Conservation (phyloP, 345 rosid genomes). For the Leavenworthia alabamica region DNA sequence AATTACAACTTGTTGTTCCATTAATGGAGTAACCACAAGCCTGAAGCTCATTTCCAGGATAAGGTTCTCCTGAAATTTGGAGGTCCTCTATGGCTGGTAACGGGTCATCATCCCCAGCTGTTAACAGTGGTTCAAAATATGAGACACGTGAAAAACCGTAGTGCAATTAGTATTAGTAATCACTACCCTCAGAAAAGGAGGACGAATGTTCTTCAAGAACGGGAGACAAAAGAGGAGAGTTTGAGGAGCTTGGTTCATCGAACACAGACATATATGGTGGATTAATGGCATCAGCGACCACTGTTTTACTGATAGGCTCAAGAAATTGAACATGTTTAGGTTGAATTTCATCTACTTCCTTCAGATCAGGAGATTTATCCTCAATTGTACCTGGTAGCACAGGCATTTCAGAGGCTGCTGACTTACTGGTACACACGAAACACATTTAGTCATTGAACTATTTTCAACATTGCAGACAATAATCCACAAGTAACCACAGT, state of each 20-base stretch:
- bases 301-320: conserved; percentile 57
- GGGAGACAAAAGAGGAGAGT: conserved; percentile 63
- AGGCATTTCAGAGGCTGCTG: conserved; percentile 5
- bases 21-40: conserved; percentile 86
- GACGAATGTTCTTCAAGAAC: conserved; percentile 87
- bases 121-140: conserved; percentile 21
- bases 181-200: conserved; percentile 78
- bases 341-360: conserved; percentile 10
- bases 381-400: conserved; percentile 5
- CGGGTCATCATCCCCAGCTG: conserved; percentile 83
- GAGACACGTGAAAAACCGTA: conserved; percentile 9
- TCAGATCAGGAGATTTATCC: conserved; percentile 13
- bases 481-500: conserved; percentile 9
- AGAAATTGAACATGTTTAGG: conserved; percentile 65
- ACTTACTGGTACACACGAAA: conserved; percentile 18
- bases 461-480: not conserved
- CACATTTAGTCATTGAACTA: not conserved
- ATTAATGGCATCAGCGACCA: conserved; percentile 57
- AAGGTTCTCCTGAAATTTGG: conserved; percentile 89
- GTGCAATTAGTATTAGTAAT: conserved; percentile 5
- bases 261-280: conserved; percentile 38
- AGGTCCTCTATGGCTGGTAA: conserved; percentile 83
- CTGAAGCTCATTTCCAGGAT: conserved; percentile 91
- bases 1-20: conserved; percentile 98
- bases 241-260: conserved; percentile 64